Evolutionary conservation across 23 red algal species (phyloP).

Genomic region (Agarophyton chilense): DNA sequence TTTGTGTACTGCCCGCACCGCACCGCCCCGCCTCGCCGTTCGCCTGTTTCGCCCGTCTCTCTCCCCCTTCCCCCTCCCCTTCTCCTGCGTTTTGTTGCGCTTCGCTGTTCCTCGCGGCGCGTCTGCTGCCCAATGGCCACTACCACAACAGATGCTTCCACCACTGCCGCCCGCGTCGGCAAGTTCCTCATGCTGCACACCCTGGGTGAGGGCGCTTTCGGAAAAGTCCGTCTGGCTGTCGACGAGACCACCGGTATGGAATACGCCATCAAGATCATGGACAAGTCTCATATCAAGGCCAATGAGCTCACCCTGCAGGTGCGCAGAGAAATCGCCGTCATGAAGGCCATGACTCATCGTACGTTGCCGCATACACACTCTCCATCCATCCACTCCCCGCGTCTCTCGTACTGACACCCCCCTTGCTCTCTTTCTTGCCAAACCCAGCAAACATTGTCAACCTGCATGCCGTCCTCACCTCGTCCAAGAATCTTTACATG

Average conservation of each 20-base stretch:
- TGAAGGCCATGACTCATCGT: slow-evolving; percentile 91
- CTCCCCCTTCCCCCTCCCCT: not conserved
- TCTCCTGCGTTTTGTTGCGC: too few species aligned
- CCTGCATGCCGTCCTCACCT: slow-evolving; percentile 80
- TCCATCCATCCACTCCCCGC: not conserved
- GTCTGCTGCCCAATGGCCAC: too few species aligned
- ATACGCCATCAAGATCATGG: slow-evolving; percentile 88
- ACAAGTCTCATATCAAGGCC: slow-evolving; percentile 79
- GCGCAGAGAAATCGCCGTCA: slow-evolving; percentile 89
- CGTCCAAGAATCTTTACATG: slow-evolving; percentile 85
- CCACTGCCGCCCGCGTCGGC: slow-evolving; percentile 60
- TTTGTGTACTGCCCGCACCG: not conserved
- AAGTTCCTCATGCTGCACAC: slow-evolving; percentile 83
- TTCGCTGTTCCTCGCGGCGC: too few species aligned
- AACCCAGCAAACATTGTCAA: slow-evolving; percentile 84
- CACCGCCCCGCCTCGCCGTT: not conserved
- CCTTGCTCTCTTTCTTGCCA: not conserved
- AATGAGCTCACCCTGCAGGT: slow-evolving; percentile 84
- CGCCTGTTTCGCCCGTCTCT: not conserved
- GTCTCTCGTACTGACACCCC: not conserved
- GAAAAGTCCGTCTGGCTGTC: slow-evolving; percentile 78
- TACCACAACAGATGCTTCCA: too few species aligned
- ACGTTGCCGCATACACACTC: not conserved
- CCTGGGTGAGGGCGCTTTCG: slow-evolving; percentile 89
- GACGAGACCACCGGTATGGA: slow-evolving; percentile 58